phyloP scores from a whole-genome alignment of 1,284 basidiomycete species.

The Ceratobasidium sp. region DNA sequence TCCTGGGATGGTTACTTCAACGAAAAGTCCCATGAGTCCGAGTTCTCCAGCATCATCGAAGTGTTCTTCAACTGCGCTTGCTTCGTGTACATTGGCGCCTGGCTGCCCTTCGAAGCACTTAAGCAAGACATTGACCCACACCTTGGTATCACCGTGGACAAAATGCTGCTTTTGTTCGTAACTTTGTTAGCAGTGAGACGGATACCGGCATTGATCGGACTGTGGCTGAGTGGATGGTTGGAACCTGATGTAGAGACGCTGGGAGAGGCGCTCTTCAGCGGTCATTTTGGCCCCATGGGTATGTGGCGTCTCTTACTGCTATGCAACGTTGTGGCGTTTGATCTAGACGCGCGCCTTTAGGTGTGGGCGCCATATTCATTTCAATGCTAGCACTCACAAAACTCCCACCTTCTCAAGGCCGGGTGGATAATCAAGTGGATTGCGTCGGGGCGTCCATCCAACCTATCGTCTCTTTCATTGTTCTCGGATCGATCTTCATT shows the following conservation, averaged over 20 bases:
- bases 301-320: slow-evolving; percentile 50
- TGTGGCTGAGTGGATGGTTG: neutral
- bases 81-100: slow-evolving; percentile 81
- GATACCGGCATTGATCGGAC: slow-evolving; percentile 74
- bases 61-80: slow-evolving; percentile 56
- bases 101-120: slow-evolving; percentile 74
- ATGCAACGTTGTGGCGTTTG: neutral
- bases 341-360: slow-evolving; percentile 55
- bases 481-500: slow-evolving; percentile 83
- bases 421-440: slow-evolving; percentile 74
- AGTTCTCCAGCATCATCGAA: slow-evolving; percentile 92
- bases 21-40: slow-evolving; percentile 82
- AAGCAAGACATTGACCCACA: slow-evolving; percentile 58
- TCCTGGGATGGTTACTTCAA: slow-evolving; percentile 97
- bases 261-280: slow-evolving; percentile 5
- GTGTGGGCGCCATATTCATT: slow-evolving; percentile 87
- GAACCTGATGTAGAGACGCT: neutral
- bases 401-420: slow-evolving; percentile 70
- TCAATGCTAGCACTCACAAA: slow-evolving; percentile 79
- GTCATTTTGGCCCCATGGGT: slow-evolving; percentile 55
- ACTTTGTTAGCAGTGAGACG: slow-evolving; percentile 76
- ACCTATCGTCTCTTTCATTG: slow-evolving; percentile 86
- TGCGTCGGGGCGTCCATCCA: slow-evolving; percentile 76
- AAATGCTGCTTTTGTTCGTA: slow-evolving; percentile 76
- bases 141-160: slow-evolving; percentile 78